Conservation (phyloP, 345 rosid species). For the Durio zibethinus region DNA sequence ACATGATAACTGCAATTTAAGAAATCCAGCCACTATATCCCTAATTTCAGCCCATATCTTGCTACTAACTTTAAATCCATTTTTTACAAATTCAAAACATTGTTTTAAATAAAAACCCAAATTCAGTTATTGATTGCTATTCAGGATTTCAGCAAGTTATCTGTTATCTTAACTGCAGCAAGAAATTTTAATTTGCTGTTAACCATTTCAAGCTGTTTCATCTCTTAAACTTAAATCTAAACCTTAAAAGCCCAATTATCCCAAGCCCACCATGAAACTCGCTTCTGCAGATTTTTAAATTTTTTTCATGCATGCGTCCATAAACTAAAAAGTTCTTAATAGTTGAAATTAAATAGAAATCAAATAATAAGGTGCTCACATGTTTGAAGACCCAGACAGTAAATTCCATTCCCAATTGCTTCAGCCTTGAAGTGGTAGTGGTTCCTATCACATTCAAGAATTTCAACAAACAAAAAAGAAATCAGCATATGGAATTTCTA, state of each 20-base stretch:
- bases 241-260: not conserved
- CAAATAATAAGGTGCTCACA: conserved; percentile 43
- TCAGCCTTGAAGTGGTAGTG: conserved; percentile 83
- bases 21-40: not conserved
- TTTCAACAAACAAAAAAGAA: conserved; percentile 15
- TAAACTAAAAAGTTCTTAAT: not conserved
- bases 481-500: conserved; percentile 7
- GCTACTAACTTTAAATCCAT: not conserved
- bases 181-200: not conserved
- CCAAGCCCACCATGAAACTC: not conserved
- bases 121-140: not conserved
- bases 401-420: conserved; percentile 98
- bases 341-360: conserved; percentile 17
- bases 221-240: not conserved
- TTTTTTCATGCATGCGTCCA: not conserved
- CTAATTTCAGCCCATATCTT: not conserved
- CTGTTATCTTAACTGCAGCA: not conserved
- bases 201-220: not conserved
- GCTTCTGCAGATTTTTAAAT: not conserved
- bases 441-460: conserved; percentile 47
- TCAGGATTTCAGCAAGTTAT: not conserved
- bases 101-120: not conserved
- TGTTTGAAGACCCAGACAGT: conserved; percentile 99
- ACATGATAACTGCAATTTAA: not conserved
- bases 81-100: not conserved